Percentiles rank a stretch among this genome's conserved stretches.
Evolutionary conservation across 202 grass and related monocot genomes (phyloP).

Genomic region (Musa balbisiana): DNA sequence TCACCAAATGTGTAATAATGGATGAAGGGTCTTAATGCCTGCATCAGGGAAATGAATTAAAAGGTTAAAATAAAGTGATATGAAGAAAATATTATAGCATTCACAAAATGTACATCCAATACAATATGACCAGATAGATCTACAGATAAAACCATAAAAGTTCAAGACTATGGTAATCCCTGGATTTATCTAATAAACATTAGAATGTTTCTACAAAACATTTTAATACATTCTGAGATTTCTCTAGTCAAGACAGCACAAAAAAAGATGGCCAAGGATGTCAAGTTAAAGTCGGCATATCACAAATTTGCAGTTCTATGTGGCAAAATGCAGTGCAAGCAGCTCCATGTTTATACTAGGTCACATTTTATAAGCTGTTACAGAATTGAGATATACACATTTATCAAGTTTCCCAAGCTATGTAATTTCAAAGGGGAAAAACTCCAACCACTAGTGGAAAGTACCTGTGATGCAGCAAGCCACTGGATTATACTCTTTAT

Average conservation of each 20-base stretch:
- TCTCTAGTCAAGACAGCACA: background rate
- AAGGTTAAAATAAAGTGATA: background rate
- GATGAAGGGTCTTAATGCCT: constrained; percentile 66
- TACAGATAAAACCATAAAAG: background rate
- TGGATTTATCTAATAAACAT: background rate
- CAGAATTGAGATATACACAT: background rate
- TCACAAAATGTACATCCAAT: background rate
- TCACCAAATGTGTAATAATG: constrained; percentile 85
- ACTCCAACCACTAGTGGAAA: background rate
- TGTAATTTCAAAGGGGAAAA: background rate
- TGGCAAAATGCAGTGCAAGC: background rate
- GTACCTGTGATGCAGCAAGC: constrained; percentile 88
- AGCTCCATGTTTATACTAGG: background rate
- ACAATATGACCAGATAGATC: background rate
- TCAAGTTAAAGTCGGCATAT: background rate
- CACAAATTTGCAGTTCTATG: background rate
- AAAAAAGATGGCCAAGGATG: background rate
- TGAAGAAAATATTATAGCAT: background rate
- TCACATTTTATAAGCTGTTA: background rate
- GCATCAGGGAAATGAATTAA: constrained; percentile 22
- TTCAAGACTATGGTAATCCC: background rate
- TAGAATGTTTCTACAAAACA: background rate
- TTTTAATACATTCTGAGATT: background rate
- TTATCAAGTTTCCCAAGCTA: background rate
- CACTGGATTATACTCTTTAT: constrained; percentile 94